Conservation (phyloP, 345 rosid genomes). For the Microcos paniculata region DNA sequence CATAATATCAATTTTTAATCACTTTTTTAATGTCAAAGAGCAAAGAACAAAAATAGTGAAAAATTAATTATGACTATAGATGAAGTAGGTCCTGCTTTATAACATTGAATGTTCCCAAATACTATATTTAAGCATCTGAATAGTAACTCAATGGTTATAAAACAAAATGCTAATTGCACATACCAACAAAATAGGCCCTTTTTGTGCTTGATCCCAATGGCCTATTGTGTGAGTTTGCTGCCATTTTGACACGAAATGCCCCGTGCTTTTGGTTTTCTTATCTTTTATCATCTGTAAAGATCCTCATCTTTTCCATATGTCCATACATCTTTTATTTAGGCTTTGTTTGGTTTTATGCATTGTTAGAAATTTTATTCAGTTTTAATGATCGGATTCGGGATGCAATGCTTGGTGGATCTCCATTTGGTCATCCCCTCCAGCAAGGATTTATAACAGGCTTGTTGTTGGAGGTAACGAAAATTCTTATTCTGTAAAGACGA, state of each 20-base stretch:
- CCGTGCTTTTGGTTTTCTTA: neutral
- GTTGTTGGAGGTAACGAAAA: conserved; percentile 60
- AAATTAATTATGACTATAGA: neutral
- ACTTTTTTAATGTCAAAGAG: neutral
- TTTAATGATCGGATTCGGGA: conserved; percentile 97
- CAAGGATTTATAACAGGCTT: conserved; percentile 94
- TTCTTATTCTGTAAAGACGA: neutral
- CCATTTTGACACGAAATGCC: neutral
- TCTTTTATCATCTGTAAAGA: neutral
- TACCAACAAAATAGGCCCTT: neutral
- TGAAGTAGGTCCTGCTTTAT: neutral
- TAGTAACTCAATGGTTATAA: neutral
- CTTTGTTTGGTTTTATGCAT: neutral
- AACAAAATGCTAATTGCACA: neutral
- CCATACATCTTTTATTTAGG: neutral
- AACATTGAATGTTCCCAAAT: neutral
- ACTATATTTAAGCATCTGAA: neutral
- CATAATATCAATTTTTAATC: neutral
- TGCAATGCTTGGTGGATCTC: conserved; percentile 97
- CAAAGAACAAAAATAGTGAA: neutral
- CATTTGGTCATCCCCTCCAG: conserved; percentile 95
- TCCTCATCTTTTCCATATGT: neutral
- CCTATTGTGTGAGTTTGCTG: neutral
- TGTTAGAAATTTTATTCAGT: conserved; percentile 43
- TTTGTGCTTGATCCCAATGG: neutral